phyloP scores from a whole-genome alignment of 805 yeast genomes.

The Saccharomyces jurei region DNA sequence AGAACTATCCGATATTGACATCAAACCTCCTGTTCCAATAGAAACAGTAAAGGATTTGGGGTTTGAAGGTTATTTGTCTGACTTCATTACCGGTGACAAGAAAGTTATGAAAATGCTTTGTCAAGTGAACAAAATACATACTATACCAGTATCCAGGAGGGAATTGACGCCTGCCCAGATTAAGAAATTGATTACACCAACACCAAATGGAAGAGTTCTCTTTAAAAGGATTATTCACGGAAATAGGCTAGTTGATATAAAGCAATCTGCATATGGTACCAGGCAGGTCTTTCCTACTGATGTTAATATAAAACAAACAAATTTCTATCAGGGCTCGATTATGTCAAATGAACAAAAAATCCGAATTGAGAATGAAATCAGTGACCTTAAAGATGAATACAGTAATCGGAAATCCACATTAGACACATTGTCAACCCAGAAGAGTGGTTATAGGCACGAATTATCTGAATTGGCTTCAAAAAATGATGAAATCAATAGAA shows the following conservation, averaged over 20 bases:
- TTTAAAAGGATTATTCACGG: slow-evolving; percentile 58
- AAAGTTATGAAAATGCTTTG: slow-evolving; percentile 68
- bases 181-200: slow-evolving; percentile 31
- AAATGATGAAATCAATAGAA: slow-evolving; percentile 12
- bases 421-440: slow-evolving; percentile 9
- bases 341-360: slow-evolving; percentile 21
- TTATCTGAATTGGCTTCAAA: slow-evolving; percentile 4
- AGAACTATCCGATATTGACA: slow-evolving; percentile 29
- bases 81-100: slow-evolving; percentile 64
- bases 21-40: slow-evolving; percentile 20
- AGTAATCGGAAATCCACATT: slow-evolving; percentile 7
- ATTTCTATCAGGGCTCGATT: slow-evolving; percentile 20
- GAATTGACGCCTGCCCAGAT: slow-evolving; percentile 37
- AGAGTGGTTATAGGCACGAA: slow-evolving; percentile 7
- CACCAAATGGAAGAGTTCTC: slow-evolving; percentile 34
- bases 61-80: slow-evolving; percentile 73
- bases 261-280: slow-evolving; percentile 56
- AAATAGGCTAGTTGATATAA: slow-evolving; percentile 41
- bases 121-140: slow-evolving; percentile 40
- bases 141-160: slow-evolving; percentile 55
- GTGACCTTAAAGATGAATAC: slow-evolving; percentile 5
- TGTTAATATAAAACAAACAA: slow-evolving; percentile 10
- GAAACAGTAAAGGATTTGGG: slow-evolving; percentile 43
- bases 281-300: slow-evolving; percentile 39
- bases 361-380: slow-evolving; percentile 12